Evolutionary conservation across 2,329 filamentous ascomycete genomes (phyloP).

Genomic region (Xylogone sp.): DNA sequence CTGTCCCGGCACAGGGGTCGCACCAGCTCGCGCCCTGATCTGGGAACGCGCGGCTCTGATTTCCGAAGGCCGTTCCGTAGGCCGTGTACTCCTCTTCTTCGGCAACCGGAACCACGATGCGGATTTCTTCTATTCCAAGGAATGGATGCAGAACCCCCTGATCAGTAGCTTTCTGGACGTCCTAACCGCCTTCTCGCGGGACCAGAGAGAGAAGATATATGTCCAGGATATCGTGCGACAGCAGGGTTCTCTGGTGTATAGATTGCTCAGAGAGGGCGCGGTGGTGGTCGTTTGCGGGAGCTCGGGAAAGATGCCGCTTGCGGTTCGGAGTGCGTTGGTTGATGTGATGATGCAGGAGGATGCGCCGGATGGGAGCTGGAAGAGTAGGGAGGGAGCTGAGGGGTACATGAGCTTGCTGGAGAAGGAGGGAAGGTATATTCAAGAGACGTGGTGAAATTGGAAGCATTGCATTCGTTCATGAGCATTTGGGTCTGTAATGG

Average conservation of each 20-base stretch:
- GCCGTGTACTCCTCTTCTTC: conserved; percentile 63
- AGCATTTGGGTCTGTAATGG: neutral
- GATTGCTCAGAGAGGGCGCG: conserved; percentile 48
- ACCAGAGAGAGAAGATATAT: conserved; percentile 61
- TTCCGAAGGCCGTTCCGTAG: conserved; percentile 16
- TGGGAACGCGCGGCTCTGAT: conserved; percentile 56
- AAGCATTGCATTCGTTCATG: too few species aligned
- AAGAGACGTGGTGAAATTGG: conserved; percentile 61
- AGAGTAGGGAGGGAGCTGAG: conserved; percentile 47
- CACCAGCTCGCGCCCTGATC: conserved; percentile 78
- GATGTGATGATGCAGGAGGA: conserved; percentile 50
- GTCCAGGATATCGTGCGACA: conserved; percentile 46
- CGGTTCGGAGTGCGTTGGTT: conserved; percentile 62
- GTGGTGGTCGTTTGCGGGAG: conserved; percentile 53
- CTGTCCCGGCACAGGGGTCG: conserved; percentile 82
- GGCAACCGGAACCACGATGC: conserved; percentile 71
- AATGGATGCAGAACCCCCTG: conserved; percentile 54
- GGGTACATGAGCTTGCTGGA: conserved; percentile 53
- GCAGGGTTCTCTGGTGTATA: conserved; percentile 33
- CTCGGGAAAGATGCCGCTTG: conserved; percentile 69
- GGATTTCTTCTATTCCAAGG: conserved; percentile 78
- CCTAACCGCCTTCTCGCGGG: conserved; percentile 66
- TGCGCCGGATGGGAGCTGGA: conserved; percentile 22
- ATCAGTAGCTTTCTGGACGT: conserved; percentile 41
- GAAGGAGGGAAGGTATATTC: conserved; percentile 58